A percentile compares a stretch with the other conserved stretches of the same genome.
phyloP scores from a whole-genome alignment of 345 rosid genomes.

The Corchorus olitorius region DNA sequence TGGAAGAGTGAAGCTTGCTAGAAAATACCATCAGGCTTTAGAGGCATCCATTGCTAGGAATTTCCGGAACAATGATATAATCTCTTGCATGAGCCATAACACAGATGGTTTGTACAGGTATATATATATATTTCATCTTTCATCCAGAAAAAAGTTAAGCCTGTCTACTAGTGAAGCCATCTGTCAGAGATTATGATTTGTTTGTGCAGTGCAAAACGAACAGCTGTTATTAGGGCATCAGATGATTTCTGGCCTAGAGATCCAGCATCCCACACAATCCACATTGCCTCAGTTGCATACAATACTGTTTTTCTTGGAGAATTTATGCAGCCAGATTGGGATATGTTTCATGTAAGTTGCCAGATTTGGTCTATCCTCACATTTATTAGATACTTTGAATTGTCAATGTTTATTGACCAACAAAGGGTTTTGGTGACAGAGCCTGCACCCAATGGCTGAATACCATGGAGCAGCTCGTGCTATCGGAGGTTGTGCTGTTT shows the following conservation, averaged over 20 bases:
- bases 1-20: constrained; percentile 68
- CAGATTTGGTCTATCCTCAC: background rate
- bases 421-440: constrained; percentile 34
- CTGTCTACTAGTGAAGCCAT: background rate
- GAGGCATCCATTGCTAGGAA: constrained; percentile 67
- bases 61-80: constrained; percentile 57
- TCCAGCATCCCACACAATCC: constrained; percentile 72
- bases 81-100: constrained; percentile 73
- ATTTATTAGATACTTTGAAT: background rate
- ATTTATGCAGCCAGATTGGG: constrained; percentile 83
- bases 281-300: constrained; percentile 71
- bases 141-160: background rate
- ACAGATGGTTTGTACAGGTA: constrained; percentile 76
- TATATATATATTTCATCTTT: background rate
- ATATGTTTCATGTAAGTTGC: constrained; percentile 67
- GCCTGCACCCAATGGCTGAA: constrained; percentile 72
- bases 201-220: constrained; percentile 47
- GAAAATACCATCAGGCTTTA: constrained; percentile 65
- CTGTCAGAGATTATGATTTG: background rate
- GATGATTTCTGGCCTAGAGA: constrained; percentile 80
- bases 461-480: constrained; percentile 76
- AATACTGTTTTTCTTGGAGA: constrained; percentile 69
- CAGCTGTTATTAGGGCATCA: constrained; percentile 63
- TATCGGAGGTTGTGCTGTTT: constrained; percentile 63
- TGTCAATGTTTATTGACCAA: background rate